Evolutionary conservation across 2,329 filamentous ascomycete species (phyloP), one percentile per base, ranked within the genome.

Genomic region (Trichophyton rubrum): DNA sequence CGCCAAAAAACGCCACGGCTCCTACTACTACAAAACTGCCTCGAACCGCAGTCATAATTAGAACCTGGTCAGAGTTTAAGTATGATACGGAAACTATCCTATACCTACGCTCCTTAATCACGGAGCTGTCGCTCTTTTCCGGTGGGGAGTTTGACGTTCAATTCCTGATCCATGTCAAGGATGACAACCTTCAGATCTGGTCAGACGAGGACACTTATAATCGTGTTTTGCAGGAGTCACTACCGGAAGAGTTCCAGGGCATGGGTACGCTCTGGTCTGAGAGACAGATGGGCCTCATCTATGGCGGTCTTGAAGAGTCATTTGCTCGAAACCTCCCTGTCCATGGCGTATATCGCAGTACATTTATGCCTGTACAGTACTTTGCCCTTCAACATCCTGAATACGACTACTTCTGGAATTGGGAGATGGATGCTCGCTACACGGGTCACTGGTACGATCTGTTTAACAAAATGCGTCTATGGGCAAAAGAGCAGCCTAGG

Each of bases 221-320:
- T 66, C 79, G 81, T 15, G 82, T 92, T 79, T 57, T 96, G 86
- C 76, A 78, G 81, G 70, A 80, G 79, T 69, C 86, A 80, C 61
- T 86, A 87, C 70, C 93, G 0, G 80, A 84, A 65, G 93, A 99
- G 69, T 96, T 99, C 75, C 86, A 83, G 66, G 89, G 89, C 55
- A 85, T 99, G 70, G 88, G 88, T 20, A 95, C 89, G 0, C 80
- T 97, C 5, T 99, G 93, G 93, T 93, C 89, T 0, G 90, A 95
- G 73, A 86, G 87, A 24, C 90, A 96, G 73, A 96, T 97, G 90
- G 80, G 87, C 59, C 83, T 90, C 61, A 81, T 95, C 67, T 99
- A 97, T 73, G 88, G 93, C 59, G 89, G 88, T 56, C 85, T 96
- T 27, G 86, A 89, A 68, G 89, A 95, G 64, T 83, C 88, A 53